Conservation (phyloP, 352 stramenopile species). For the Globisporangium emineosum region DNA sequence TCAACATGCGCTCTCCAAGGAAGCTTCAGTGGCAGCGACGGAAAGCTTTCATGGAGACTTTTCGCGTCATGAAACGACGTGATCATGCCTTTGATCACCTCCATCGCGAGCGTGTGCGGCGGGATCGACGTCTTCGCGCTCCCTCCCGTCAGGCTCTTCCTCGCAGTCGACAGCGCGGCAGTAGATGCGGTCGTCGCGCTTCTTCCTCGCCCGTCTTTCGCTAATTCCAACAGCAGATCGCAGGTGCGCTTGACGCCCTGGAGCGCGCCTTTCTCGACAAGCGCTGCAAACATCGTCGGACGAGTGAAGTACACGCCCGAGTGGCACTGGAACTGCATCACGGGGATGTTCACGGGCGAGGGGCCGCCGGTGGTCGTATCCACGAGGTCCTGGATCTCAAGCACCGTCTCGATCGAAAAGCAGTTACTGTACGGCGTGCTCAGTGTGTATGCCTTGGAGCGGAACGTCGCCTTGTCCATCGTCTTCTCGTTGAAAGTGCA, state of each 20-base stretch:
- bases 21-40: constrained; percentile 36
- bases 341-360: constrained; percentile 15
- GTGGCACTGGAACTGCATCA: constrained; percentile 24
- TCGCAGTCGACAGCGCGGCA: not conserved
- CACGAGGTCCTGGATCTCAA: constrained; percentile 42
- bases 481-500: constrained; percentile 35
- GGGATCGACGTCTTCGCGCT: constrained; percentile 12
- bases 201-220: constrained; percentile 18
- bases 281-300: constrained; percentile 24
- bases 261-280: constrained; percentile 26
- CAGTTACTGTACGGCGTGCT: constrained; percentile 65
- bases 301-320: constrained; percentile 30
- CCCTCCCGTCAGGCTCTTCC: not conserved
- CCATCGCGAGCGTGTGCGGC: constrained; percentile 43
- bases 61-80: constrained; percentile 28
- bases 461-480: constrained; percentile 38
- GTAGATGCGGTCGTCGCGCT: not conserved
- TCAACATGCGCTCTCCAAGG: constrained; percentile 34
- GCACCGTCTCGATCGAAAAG: constrained; percentile 56
- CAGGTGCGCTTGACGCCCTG: constrained; percentile 29
- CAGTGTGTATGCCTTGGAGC: constrained; percentile 61
- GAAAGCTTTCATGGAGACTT: constrained; percentile 25
- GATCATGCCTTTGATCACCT: constrained; percentile 53
- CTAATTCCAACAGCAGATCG: constrained; percentile 22
- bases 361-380: constrained; percentile 14